Conservation (phyloP, 768 basidiomycete species). For the Lactifluus volemus region DNA sequence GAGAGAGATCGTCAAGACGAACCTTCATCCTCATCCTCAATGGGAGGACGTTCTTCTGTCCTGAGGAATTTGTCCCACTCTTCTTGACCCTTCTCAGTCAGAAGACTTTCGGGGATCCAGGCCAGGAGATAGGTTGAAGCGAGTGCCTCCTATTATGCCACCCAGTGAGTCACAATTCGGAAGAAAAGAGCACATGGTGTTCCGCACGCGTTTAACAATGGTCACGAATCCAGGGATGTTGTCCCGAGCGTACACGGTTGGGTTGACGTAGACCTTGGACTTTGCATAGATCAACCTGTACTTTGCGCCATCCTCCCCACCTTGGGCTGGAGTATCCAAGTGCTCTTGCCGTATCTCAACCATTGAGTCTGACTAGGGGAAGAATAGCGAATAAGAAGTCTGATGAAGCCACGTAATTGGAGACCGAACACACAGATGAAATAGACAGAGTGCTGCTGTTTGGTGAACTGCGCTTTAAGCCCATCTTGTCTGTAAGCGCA, state of each 20-base stretch:
- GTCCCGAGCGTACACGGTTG: conserved; percentile 84
- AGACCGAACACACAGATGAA: conserved; percentile 4
- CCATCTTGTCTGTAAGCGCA: neutral
- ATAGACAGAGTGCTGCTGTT: neutral
- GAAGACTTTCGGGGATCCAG: conserved; percentile 86
- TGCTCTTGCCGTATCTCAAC: conserved; percentile 59
- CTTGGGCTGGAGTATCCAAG: conserved; percentile 18
- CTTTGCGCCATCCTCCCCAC: conserved; percentile 49
- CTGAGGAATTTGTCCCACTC: conserved; percentile 90
- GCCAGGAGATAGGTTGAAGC: conserved; percentile 76
- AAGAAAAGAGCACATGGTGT: conserved; percentile 1
- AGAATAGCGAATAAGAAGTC: neutral
- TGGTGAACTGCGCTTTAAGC: neutral
- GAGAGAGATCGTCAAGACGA: conserved; percentile 20
- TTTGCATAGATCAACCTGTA: conserved; percentile 81
- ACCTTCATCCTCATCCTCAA: conserved; percentile 71
- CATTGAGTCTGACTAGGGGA: conserved; percentile 47
- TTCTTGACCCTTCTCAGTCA: conserved; percentile 70
- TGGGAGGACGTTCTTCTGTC: conserved; percentile 58
- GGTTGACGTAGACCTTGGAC: conserved; percentile 93
- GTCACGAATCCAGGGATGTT: conserved; percentile 92
- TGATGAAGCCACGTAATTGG: neutral
- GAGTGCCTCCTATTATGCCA: conserved; percentile 47
- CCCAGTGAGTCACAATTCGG: conserved; percentile 12
- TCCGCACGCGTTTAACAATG: conserved; percentile 77